Conservation (phyloP, 2,329 filamentous ascomycete species). For the Huntiella omanensis region DNA sequence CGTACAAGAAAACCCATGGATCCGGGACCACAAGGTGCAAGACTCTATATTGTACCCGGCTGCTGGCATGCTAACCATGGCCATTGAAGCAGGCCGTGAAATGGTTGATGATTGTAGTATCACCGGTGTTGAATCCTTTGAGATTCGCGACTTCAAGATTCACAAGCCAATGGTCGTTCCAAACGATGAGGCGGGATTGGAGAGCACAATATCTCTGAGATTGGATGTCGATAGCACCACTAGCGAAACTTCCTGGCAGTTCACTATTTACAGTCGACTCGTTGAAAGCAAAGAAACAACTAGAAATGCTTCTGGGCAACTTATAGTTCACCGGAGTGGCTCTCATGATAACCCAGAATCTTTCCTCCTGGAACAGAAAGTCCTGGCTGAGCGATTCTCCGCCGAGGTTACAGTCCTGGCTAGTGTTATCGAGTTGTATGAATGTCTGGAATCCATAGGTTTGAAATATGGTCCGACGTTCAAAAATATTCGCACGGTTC, state of each 20-base stretch:
- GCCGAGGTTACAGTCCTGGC: background rate
- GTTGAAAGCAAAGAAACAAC: conserved; percentile 14
- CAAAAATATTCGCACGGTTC: conserved; percentile 24
- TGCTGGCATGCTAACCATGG: conserved; percentile 31
- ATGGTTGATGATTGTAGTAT: conserved; percentile 12
- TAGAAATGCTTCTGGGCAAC: conserved; percentile 21
- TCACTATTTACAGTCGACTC: conserved; percentile 28
- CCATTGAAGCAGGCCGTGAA: conserved; percentile 27
- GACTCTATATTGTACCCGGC: conserved; percentile 32
- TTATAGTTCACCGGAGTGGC: background rate
- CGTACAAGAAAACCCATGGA: conserved; percentile 31
- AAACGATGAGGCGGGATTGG: conserved; percentile 26
- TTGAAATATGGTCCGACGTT: conserved; percentile 33
- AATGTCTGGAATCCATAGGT: conserved; percentile 29
- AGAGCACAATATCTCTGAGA: conserved; percentile 29
- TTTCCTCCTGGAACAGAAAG: background rate
- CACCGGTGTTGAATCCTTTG: conserved; percentile 18
- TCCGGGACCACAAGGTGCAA: conserved; percentile 31
- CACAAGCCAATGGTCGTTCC: conserved; percentile 33
- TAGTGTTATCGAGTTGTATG: conserved; percentile 22
- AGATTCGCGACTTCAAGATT: conserved; percentile 28
- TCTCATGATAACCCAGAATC: background rate
- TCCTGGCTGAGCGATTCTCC: background rate
- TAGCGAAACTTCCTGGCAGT: conserved; percentile 17
- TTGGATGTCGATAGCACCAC: conserved; percentile 6